These are phyloP conservation scores for Aureobasidium sp. DNA, from an alignment of 2,329 filamentous ascomycete genomes.

Conservation along the genomic window DNA sequence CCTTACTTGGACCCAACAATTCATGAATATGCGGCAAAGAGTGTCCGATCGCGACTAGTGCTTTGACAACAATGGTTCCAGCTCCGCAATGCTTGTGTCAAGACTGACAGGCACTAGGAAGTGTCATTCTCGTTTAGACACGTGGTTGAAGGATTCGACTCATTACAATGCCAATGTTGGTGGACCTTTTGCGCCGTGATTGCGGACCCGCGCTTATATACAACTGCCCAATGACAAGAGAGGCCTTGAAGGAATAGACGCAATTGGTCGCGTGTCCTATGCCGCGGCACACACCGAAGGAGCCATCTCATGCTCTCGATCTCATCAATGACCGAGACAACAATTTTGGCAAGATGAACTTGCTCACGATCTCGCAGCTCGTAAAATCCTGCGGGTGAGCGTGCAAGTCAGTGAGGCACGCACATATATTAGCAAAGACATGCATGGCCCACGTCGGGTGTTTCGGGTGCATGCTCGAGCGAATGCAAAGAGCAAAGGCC, in stretches of 20 bases:
- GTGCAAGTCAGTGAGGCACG: background rate
- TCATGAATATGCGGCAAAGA: background rate
- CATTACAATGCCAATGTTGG: background rate
- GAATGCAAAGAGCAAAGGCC: background rate
- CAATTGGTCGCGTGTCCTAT: conserved; percentile 3
- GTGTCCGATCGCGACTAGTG: background rate
- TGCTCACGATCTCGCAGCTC: background rate
- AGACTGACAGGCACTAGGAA: background rate
- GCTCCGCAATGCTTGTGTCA: background rate
- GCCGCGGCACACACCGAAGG: background rate
- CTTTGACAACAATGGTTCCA: background rate
- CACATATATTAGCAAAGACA: background rate
- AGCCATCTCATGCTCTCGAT: background rate
- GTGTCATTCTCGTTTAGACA: conserved; percentile 1
- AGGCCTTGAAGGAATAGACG: background rate
- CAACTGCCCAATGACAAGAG: background rate
- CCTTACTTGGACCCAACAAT: background rate
- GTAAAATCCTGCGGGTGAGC: background rate
- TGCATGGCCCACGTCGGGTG: background rate
- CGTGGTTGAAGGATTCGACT: background rate
- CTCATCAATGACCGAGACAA: too few relatives aligned
- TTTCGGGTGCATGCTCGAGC: conserved; percentile 10
- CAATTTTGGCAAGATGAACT: background rate
- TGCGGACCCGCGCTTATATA: conserved; percentile 4
- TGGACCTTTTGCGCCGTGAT: background rate